Base-by-base conservation (phyloP, 169 alveolate species). In the Babesia sp. region DNA sequence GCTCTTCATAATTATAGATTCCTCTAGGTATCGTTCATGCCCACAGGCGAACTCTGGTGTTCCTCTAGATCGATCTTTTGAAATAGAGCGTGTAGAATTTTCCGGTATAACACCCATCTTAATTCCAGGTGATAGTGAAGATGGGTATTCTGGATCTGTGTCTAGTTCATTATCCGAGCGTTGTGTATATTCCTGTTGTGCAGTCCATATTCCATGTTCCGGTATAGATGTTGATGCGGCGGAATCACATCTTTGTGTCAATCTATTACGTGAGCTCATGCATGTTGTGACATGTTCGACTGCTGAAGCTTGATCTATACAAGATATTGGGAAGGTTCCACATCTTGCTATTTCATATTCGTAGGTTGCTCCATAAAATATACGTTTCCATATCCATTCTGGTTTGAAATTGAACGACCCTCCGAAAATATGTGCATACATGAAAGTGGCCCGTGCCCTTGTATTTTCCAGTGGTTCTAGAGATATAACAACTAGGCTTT, bases 401-500 rank as follows among this genome's bases (percentile, higher is more conserved):
- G 61, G 53, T 24, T 79, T 59, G 60, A 76, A 56, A 9, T 56
- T 20, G 45, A 56, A 57, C 5, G 50, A n/a, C 14, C 48, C 54
- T 22, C 66, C 66, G 42, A 76, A 76, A 36, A 76, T 39, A 50
- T 76, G 78, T 8, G 73, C 26, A 42, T 66, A 66, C 34, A 76
- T 56, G 36, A 76, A 76, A 45, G 79, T 67, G 37, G 78, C 57
- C 5, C 86, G 71, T 16, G 86, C 61, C 14, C 86, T 41, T n/a
- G 71, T 66, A 44, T 60, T 54, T 5, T 79, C 87, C 83, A 79
- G 20, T 24, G 58, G 41, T 46, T 79, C 87, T 1, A 79, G 55
- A 45, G 70, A 58, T 22, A 61, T 68, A 18, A 61, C 55, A 16
- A 70, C 51, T 42, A 79, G 26, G 26, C 87, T 24, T 5, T 33